phyloP scores from a whole-genome alignment of 73 alveolate species.

The Paramecium caudatum region DNA sequence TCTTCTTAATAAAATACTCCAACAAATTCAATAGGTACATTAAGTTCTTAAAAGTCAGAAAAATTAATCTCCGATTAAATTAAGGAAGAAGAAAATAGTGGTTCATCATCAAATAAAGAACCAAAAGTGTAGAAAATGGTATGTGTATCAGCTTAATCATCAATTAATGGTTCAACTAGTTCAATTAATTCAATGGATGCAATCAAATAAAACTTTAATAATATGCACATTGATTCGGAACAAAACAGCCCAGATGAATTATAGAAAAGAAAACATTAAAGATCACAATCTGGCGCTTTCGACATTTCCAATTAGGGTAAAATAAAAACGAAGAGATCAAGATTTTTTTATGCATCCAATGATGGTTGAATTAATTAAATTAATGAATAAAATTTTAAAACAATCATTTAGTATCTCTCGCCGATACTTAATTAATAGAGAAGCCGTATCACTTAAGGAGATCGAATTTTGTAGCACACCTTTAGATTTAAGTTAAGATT shows the following conservation, averaged over 20 bases:
- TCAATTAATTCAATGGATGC: conserved; percentile 35
- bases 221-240: conserved; percentile 11
- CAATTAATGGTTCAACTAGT: conserved; percentile 65
- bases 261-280: conserved; percentile 27
- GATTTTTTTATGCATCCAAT: conserved; percentile 62
- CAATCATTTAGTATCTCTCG: neutral
- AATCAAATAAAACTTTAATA: neutral
- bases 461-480: neutral
- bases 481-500: neutral
- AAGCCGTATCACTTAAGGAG: neutral
- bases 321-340: conserved; percentile 58
- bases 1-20: conserved; percentile 43
- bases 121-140: conserved; percentile 43
- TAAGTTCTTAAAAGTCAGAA: conserved; percentile 9
- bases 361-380: conserved; percentile 60
- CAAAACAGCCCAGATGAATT: conserved; percentile 14
- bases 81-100: conserved; percentile 52
- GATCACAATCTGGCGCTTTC: conserved; percentile 44
- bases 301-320: conserved; percentile 38
- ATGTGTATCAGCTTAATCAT: conserved; percentile 60
- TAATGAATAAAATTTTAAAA: conserved; percentile 39
- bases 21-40: conserved; percentile 23
- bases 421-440: neutral
- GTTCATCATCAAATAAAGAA: conserved; percentile 53
- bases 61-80: conserved; percentile 21